phyloP scores from a whole-genome alignment of 202 grass and related monocot genomes.

The Panicum hallii region DNA sequence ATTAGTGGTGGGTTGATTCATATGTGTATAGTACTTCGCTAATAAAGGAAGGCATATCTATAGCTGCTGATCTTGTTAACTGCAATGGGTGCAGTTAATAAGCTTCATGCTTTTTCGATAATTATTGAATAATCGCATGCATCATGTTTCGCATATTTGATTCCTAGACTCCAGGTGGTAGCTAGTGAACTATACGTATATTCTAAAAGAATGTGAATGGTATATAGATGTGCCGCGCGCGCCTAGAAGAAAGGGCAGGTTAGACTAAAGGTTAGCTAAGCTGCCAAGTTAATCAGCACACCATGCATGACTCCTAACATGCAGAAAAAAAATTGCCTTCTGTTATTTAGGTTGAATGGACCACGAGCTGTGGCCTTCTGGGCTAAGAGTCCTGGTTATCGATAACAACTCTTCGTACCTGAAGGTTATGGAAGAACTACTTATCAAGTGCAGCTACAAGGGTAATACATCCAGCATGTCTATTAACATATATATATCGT shows the following conservation, averaged over 20 bases:
- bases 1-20: not conserved
- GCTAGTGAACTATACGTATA: not conserved
- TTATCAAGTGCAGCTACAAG: slow-evolving; percentile 53
- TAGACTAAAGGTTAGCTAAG: not conserved
- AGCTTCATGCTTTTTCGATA: not conserved
- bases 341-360: slow-evolving; percentile 32
- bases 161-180: not conserved
- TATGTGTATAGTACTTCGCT: not conserved
- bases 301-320: not conserved
- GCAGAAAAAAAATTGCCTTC: not conserved
- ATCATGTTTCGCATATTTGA: not conserved
- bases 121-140: not conserved
- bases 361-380: slow-evolving; percentile 39
- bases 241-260: not conserved
- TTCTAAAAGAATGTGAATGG: not conserved
- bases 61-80: no score
- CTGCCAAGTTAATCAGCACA: not conserved
- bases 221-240: not conserved
- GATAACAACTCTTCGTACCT: slow-evolving; percentile 44
- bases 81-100: no score
- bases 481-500: not conserved
- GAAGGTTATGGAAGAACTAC: slow-evolving; percentile 44
- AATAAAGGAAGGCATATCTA: not conserved
- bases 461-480: slow-evolving; percentile 31
- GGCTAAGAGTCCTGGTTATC: slow-evolving; percentile 51